Conservation (phyloP, 1,284 basidiomycete species). For the Trichosporon sp. region DNA sequence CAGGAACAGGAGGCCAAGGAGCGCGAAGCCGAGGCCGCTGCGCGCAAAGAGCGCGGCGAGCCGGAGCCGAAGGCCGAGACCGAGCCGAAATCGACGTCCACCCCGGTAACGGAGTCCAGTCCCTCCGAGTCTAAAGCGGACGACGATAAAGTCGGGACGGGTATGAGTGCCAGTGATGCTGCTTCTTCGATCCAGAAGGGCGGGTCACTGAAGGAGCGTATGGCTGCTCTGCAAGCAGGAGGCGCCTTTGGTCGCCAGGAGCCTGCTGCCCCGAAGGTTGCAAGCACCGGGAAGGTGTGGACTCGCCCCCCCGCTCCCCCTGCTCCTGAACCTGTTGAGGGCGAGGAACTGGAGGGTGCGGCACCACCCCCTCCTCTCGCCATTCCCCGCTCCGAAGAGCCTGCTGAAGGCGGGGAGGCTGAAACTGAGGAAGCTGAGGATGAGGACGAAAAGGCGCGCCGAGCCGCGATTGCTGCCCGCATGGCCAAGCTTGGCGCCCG, state of each 20-base stretch:
- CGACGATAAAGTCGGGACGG: constrained; percentile 24
- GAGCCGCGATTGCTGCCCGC: constrained; percentile 52
- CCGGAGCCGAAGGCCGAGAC: neutral
- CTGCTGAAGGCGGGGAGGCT: constrained; percentile 39
- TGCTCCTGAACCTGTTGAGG: constrained; percentile 49
- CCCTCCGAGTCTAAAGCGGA: constrained; percentile 3
- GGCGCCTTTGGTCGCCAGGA: constrained; percentile 62
- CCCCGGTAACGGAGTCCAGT: constrained; percentile 8
- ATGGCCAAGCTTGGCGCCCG: constrained; percentile 53
- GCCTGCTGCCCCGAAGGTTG: constrained; percentile 56
- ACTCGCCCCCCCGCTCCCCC: constrained; percentile 55
- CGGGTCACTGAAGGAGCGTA: constrained; percentile 78
- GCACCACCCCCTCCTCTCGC: constrained; percentile 2
- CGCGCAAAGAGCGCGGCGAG: constrained; percentile 15
- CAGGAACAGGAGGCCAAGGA: constrained; percentile 48
- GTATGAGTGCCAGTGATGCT: constrained; percentile 77
- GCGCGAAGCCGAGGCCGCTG: constrained; percentile 21
- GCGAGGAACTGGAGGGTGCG: constrained; percentile 44
- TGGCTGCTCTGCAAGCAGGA: constrained; percentile 77
- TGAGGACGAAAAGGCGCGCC: constrained; percentile 47
- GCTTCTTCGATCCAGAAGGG: constrained; percentile 65
- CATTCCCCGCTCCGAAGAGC: constrained; percentile 13
- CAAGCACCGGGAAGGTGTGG: constrained; percentile 62
- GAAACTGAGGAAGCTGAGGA: constrained; percentile 46
- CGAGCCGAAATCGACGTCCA: constrained; percentile 3